Conservation (phyloP, 441 rosid genomes). For the Pelargonium fulgidum region DNA sequence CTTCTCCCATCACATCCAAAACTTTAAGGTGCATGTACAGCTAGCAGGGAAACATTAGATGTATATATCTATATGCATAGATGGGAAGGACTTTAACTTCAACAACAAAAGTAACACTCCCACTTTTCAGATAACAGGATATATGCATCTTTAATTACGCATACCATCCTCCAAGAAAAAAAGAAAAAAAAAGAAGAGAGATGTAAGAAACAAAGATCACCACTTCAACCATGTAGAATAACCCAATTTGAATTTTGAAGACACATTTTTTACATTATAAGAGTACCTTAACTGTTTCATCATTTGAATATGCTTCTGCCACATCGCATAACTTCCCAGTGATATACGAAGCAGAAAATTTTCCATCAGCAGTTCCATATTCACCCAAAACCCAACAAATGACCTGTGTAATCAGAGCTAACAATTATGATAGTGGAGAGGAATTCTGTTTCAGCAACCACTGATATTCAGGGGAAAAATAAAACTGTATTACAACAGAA, state of each 20-base stretch:
- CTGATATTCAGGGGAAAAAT: background rate
- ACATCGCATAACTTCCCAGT: slow-evolving; percentile 87
- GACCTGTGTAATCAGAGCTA: slow-evolving; percentile 45
- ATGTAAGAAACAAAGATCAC: background rate
- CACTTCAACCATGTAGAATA: background rate
- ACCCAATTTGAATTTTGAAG: background rate
- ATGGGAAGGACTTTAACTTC: too few species aligned
- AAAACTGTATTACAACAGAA: slow-evolving; percentile 17
- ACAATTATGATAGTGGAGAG: slow-evolving; percentile 17
- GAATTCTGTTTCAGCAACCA: slow-evolving; percentile 2
- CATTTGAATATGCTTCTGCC: slow-evolving; percentile 89
- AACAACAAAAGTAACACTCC: too few species aligned
- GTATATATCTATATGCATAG: too few species aligned
- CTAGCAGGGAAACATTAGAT: too few species aligned
- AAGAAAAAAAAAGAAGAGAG: background rate
- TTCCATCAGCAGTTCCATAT: slow-evolving; percentile 84
- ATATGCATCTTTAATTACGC: background rate
- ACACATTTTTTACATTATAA: background rate
- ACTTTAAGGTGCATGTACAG: background rate
- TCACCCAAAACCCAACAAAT: slow-evolving; percentile 97
- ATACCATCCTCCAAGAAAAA: too few species aligned
- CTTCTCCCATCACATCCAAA: background rate
- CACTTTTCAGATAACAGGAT: too few species aligned
- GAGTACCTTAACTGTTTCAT: slow-evolving; percentile 82
- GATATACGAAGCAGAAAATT: slow-evolving; percentile 70